These are phyloP conservation scores for Colletotrichum sidae DNA, from an alignment of 2,329 filamentous ascomycete species.

Conservation along the genomic window DNA sequence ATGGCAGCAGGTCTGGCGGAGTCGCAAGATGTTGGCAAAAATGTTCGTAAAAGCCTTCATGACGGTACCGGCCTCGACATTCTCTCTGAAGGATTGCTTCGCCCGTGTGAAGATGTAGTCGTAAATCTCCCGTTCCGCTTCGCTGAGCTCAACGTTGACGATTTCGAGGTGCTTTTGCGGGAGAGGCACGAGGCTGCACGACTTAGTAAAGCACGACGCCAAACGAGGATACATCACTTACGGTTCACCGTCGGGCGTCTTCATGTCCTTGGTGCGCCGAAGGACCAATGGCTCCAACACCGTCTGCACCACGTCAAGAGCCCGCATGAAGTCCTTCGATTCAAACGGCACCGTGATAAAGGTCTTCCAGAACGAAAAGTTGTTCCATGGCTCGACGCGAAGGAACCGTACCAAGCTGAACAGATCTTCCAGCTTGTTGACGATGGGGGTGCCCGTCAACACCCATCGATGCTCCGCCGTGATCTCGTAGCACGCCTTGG, in stretches of 20 bases:
- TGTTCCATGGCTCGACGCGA: constrained; percentile 96
- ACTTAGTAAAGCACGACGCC: neutral
- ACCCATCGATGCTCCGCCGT: constrained; percentile 90
- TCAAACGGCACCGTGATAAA: constrained; percentile 99
- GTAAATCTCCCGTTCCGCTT: constrained; percentile 90
- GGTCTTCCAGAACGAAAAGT: constrained; percentile 99
- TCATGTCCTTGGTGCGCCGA: constrained; percentile 97
- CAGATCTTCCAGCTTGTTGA: constrained; percentile 93
- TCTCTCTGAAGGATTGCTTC: constrained; percentile 85
- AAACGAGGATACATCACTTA: constrained; percentile 40
- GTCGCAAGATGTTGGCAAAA: constrained; percentile 92
- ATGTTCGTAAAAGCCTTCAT: constrained; percentile 97
- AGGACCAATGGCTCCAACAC: constrained; percentile 96
- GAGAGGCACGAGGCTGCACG: constrained; percentile 74
- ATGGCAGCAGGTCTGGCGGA: constrained; percentile 95
- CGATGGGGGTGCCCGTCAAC: constrained; percentile 94
- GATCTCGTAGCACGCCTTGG: constrained; percentile 93
- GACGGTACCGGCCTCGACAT: constrained; percentile 90
- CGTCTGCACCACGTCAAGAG: constrained; percentile 95
- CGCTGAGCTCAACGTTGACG: constrained; percentile 86
- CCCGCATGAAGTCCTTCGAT: constrained; percentile 91
- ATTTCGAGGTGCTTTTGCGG: constrained; percentile 87
- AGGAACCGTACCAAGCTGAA: constrained; percentile 94
- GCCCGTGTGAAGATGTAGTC: constrained; percentile 88
- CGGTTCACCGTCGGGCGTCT: constrained; percentile 81